Base-by-base conservation (phyloP, 768 basidiomycete species). In the Leccinum barrowsii region DNA sequence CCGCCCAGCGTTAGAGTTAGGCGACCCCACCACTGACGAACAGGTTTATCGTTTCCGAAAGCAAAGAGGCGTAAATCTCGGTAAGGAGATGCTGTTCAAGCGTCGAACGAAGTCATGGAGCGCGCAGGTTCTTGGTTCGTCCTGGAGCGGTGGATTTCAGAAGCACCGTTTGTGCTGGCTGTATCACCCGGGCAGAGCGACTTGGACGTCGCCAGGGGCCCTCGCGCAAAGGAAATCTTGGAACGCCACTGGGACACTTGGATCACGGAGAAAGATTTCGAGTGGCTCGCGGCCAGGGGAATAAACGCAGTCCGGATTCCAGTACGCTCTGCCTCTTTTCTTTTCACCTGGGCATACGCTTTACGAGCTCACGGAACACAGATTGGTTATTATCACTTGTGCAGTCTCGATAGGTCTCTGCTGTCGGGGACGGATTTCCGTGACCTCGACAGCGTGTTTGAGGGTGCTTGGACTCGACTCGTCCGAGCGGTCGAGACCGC, bases 51-150 rank as follows among this genome's bases (percentile, higher is more conserved):
- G 82, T 37, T 87, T 84, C 73, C 80, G 90, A 61, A 87, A 85
- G 65, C 89, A 90, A 64, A 79, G 85, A 54, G 90, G 90, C n/a
- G 85, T 92, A 5, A 93, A 93, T 70, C 81, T 93, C 10, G 90
- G 90, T 86, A 68, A 69, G 59, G 56, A 28, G 53, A 22, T 24
- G 47, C 42, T 28, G 58, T 51, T 32, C 60, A 56, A 37, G 7
- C 26, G 13, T 46, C 34, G 49, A 51, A 42, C 49, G 32, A 47
- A 58, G 61, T 63, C 59, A 65, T 52, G 42, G 12, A 54, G 55
- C 26, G 7, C 21, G 26, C 59, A 90, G 87, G 88, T 1, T 85
- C 82, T 7, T 90, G 87, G 89, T 92, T 92, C 61, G 85, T 88
- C 3, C 79, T 90, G 17, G 90, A 92, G 70, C 75, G 81, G 34